A percentile compares a stretch with the other conserved stretches of the same genome.
phyloP scores from a whole-genome alignment of 257 asterid genomes.

The Solanum etuberosum region DNA sequence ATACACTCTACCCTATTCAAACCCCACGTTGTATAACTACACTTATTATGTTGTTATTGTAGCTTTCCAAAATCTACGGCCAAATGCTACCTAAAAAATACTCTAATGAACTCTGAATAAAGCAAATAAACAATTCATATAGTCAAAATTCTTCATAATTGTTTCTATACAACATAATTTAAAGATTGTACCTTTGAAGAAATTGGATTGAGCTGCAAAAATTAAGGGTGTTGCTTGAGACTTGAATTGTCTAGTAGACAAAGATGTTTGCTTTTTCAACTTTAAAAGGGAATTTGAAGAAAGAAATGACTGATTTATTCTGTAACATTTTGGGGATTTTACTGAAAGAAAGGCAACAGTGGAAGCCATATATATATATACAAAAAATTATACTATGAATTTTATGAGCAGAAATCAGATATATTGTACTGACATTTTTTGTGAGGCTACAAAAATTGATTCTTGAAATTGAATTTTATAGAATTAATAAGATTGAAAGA shows the following conservation, averaged over 20 bases:
- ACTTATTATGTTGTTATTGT: too few species aligned
- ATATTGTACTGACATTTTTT: neutral
- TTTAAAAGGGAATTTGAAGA: conserved; percentile 15
- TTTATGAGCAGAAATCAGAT: neutral
- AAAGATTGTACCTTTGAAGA: conserved; percentile 37
- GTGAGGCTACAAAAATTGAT: neutral
- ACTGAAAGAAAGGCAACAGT: neutral
- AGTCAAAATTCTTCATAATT: neutral
- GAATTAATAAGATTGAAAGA: neutral
- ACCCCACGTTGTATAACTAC: too few species aligned
- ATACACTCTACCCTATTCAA: too few species aligned
- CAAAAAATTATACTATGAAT: neutral
- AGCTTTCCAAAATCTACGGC: neutral
- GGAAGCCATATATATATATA: neutral
- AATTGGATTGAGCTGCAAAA: conserved; percentile 46
- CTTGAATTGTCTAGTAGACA: conserved; percentile 15
- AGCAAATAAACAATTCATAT: neutral
- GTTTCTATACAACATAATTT: neutral
- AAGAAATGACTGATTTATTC: neutral
- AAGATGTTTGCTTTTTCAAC: conserved; percentile 23
- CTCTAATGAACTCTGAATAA: neutral
- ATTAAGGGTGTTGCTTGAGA: conserved; percentile 14
- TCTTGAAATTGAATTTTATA: neutral
- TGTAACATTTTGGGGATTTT: neutral
- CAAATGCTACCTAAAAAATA: neutral